Evolutionary conservation across 1,284 basidiomycete species (phyloP).

Genomic region (Cutaneotrichosporon sp.): DNA sequence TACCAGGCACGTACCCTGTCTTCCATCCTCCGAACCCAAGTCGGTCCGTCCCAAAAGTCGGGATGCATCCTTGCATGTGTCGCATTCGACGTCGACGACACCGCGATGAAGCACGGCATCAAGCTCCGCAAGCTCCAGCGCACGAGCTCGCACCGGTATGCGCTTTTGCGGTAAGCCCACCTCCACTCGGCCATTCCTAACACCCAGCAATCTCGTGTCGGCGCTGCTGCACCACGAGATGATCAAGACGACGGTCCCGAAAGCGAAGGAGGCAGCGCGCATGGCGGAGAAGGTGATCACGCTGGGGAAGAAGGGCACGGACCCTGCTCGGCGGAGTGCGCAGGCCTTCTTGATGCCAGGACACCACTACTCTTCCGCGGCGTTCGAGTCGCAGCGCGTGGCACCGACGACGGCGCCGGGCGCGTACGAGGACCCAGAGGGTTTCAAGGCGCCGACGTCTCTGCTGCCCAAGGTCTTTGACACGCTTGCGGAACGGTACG

Average conservation of each 20-base stretch:
- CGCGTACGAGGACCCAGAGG: constrained; percentile 29
- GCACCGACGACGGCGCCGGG: constrained; percentile 4
- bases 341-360: constrained; percentile 64
- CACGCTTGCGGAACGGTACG: constrained; percentile 75
- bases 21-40: no score
- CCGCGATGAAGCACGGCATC: constrained; percentile 80
- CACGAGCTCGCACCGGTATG: constrained; percentile 76
- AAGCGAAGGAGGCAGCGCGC: constrained; percentile 86
- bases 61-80: not conserved
- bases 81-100: not conserved
- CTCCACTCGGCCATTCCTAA: not conserved
- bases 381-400: constrained; percentile 22
- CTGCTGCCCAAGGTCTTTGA: constrained; percentile 76
- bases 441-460: constrained; percentile 47
- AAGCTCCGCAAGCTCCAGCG: constrained; percentile 83
- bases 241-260: constrained; percentile 92
- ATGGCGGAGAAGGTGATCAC: constrained; percentile 95
- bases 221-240: constrained; percentile 93
- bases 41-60: constrained; percentile 8
- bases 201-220: constrained; percentile 79
- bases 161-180: constrained; percentile 70
- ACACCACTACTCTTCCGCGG: constrained; percentile 25
- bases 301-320: constrained; percentile 72
- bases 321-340: constrained; percentile 61
- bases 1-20: no score